Evolutionary conservation across 2,329 filamentous ascomycete genomes (phyloP).

Genomic region (Alternaria alternata): DNA sequence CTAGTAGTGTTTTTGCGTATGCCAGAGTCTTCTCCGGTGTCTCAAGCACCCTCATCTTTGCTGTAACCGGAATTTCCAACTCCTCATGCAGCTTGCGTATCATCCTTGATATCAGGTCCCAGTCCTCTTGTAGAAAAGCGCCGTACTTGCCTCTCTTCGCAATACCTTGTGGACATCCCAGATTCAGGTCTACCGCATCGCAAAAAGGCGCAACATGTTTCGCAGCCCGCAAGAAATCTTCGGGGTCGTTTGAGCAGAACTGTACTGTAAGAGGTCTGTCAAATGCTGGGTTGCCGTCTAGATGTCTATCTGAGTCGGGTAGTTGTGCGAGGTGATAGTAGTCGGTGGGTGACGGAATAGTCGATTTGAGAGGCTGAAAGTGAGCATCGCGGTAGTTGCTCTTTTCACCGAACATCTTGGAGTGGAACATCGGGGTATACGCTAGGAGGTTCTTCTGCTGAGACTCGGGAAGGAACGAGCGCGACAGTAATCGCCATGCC

Average conservation of each 20-base stretch:
- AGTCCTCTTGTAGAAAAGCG: slow-evolving; percentile 93
- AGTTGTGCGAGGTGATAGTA: slow-evolving; percentile 46
- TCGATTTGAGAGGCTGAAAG: slow-evolving; percentile 72
- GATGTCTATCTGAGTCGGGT: slow-evolving; percentile 46
- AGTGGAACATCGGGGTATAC: slow-evolving; percentile 97
- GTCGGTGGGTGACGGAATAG: slow-evolving; percentile 46
- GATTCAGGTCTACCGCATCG: slow-evolving; percentile 93
- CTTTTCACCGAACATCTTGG: slow-evolving; percentile 82
- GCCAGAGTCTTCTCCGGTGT: slow-evolving; percentile 84
- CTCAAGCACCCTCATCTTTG: slow-evolving; percentile 91
- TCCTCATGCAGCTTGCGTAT: slow-evolving; percentile 83
- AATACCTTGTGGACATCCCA: slow-evolving; percentile 96
- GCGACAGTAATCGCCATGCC: slow-evolving; percentile 97
- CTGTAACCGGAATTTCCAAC: slow-evolving; percentile 85
- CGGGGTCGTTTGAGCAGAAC: slow-evolving; percentile 90
- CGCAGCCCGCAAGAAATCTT: slow-evolving; percentile 81
- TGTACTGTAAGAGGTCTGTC: slow-evolving; percentile 95
- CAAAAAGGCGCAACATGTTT: slow-evolving; percentile 82
- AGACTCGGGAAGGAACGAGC: slow-evolving; percentile 79
- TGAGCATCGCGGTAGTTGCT: slow-evolving; percentile 78
- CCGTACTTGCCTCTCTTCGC: slow-evolving; percentile 91
- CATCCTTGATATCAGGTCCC: slow-evolving; percentile 80
- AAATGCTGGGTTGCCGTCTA: slow-evolving; percentile 85
- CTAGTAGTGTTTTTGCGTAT: slow-evolving; percentile 87
- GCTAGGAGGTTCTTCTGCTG: slow-evolving; percentile 71